phyloP scores from a whole-genome alignment of 768 basidiomycete genomes.

The Sarcomyxa edulis region DNA sequence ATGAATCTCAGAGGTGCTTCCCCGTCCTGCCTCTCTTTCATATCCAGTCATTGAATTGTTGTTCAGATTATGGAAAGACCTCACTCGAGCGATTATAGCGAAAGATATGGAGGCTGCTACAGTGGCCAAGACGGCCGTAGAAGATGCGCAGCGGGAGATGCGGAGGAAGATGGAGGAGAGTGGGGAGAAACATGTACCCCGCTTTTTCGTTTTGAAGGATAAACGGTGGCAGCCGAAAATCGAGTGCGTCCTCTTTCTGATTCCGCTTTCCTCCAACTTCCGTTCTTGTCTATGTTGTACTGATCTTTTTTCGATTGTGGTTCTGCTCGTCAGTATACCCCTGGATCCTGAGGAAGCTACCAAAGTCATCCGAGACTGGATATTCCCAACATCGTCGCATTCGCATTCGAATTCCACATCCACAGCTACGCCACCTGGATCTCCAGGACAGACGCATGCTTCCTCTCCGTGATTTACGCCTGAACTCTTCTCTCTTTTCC shows the following conservation, averaged over 20 bases:
- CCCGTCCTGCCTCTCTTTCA: constrained; percentile 1
- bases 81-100: constrained; percentile 79
- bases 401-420: too few relatives aligned
- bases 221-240: constrained; percentile 85
- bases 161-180: constrained; percentile 70
- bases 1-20: constrained; percentile 80
- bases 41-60: not conserved
- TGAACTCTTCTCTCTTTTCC: not conserved
- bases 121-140: constrained; percentile 81
- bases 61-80: constrained; percentile 68
- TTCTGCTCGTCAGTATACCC: constrained; percentile 50
- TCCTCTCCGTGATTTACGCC: not conserved
- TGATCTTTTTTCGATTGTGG: constrained; percentile 7
- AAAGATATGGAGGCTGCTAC: constrained; percentile 97
- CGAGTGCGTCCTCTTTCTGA: constrained; percentile 39
- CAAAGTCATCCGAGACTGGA: constrained; percentile 69
- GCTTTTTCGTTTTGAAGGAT: constrained; percentile 74
- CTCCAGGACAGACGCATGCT: too few relatives aligned
- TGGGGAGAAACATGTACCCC: constrained; percentile 62
- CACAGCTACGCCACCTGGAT: too few relatives aligned
- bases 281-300: constrained; percentile 5
- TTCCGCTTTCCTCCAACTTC: too few relatives aligned
- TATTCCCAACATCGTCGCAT: constrained; percentile 50
- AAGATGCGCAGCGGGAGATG: constrained; percentile 86
- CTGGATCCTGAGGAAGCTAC: constrained; percentile 64